phyloP scores from a whole-genome alignment of 768 basidiomycete species.

The Fistulinella prunicolor region DNA sequence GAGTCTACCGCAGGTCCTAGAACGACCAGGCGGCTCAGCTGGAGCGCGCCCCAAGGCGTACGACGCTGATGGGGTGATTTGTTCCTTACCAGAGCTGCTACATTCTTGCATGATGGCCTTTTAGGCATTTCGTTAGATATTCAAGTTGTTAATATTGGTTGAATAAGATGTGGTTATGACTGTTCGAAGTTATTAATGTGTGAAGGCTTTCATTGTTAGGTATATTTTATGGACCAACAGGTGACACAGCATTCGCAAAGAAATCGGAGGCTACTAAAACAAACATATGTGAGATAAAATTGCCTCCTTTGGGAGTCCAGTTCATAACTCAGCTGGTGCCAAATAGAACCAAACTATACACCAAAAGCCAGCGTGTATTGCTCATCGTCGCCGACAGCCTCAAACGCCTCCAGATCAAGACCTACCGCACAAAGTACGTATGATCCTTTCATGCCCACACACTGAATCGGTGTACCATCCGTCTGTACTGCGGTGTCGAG shows the following conservation, averaged over 20 bases:
- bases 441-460: neutral
- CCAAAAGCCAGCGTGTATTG: conserved; percentile 1
- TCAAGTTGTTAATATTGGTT: no score
- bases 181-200: no score
- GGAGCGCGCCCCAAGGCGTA: conserved; percentile 25
- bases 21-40: conserved; percentile 25
- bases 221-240: no score
- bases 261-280: no score
- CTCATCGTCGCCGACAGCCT: conserved; percentile 27
- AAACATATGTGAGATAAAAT: neutral
- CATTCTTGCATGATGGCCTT: no score
- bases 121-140: no score
- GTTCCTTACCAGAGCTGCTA: conserved; percentile 37
- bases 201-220: no score
- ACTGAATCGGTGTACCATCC: no score
- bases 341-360: conserved; percentile 31
- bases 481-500: no score
- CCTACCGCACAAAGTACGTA: conserved; percentile 28
- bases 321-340: conserved; percentile 11
- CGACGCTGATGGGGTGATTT: conserved; percentile 11
- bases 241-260: no score
- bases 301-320: neutral
- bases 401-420: conserved; percentile 27
- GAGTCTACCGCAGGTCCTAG: conserved; percentile 38
- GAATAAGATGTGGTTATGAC: no score